Evolutionary conservation across 371 early-diverging fungal genomes (phyloP), one percentile per base, ranked within the genome.

Genomic region (Syncephalastrum contaminatum): DNA sequence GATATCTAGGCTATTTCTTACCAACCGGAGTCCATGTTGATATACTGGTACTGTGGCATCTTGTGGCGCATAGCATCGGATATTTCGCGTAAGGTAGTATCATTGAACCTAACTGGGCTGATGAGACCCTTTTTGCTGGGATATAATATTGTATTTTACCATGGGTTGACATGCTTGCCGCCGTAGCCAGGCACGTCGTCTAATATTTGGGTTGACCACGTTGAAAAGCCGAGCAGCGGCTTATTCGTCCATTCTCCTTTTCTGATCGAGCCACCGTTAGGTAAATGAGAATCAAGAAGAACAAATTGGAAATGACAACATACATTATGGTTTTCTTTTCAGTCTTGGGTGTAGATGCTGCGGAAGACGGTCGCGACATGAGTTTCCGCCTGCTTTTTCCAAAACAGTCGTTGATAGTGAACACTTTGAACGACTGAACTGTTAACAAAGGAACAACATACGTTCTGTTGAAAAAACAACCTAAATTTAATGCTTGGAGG

Each of bases 21-120:
- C 71, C 71, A 70, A 42, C 71, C 71, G 10, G 71, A 70, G 56
- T 70, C 71, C 30, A 70, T 39, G 24, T 70, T 70, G 19, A 70
- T 70, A 20, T 70, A 70, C 43, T 66, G 54, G 40, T 70, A 70
- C 14, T 57, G 47, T 24, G 71, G 71, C 53, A 70, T 51, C 43
- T 57, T 57, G 7, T n/a, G 24, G 47, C 49, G 59, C 71, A 70
- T 70, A n/a, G 61, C 51, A 55, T 67, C 59, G 15, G 71, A 70
- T 51, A 70, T 67, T 30, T 66, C 64, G 20, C 51, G 54, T 8
- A 70, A 53, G 14, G 61, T 59, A 12, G 43, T 27, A 51, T 70
- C 63, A 42, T 70, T 64, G 30, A 70, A 70, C 71, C 71, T 70
- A 30, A 40, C 39, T 21, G 4, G 42, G 19, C 18, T 21, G 6